phyloP scores from a whole-genome alignment of 202 grass and related monocot species.

The Carex sylvatica region DNA sequence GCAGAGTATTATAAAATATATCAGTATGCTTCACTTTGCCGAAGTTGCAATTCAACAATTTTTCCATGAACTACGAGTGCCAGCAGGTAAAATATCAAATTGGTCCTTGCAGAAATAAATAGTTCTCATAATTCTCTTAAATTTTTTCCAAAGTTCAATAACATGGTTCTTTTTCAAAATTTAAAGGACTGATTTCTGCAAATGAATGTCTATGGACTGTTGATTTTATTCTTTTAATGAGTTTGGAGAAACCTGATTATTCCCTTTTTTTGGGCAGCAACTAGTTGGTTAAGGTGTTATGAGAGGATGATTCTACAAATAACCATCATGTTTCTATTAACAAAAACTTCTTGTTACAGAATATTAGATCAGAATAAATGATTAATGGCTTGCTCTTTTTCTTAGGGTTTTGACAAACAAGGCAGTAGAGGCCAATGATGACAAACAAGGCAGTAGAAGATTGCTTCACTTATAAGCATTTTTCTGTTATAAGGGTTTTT shows the following conservation, averaged over 20 bases:
- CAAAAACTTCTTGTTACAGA: neutral
- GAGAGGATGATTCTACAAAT: neutral
- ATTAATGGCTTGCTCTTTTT: constrained; percentile 7
- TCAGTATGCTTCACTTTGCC: neutral
- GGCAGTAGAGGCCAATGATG: constrained; percentile 85
- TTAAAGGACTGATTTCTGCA: neutral
- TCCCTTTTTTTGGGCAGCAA: neutral
- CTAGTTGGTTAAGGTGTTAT: neutral
- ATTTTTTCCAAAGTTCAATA: neutral
- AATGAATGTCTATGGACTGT: neutral
- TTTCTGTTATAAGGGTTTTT: no score
- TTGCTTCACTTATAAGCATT: no score
- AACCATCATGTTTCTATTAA: neutral
- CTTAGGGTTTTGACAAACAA: constrained; percentile 91
- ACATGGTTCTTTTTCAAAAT: neutral
- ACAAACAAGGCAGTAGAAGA: no score
- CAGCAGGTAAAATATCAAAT: no score
- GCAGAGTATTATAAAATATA: neutral
- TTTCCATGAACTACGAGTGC: neutral
- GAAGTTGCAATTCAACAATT: constrained; percentile 9
- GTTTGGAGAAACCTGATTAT: neutral
- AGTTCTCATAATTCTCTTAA: no score
- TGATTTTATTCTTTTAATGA: neutral
- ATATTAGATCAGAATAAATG: neutral
- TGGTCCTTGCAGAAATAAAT: no score